phyloP scores from a whole-genome alignment of 2,329 filamentous ascomycete species.

The Penicillium nordicum region DNA sequence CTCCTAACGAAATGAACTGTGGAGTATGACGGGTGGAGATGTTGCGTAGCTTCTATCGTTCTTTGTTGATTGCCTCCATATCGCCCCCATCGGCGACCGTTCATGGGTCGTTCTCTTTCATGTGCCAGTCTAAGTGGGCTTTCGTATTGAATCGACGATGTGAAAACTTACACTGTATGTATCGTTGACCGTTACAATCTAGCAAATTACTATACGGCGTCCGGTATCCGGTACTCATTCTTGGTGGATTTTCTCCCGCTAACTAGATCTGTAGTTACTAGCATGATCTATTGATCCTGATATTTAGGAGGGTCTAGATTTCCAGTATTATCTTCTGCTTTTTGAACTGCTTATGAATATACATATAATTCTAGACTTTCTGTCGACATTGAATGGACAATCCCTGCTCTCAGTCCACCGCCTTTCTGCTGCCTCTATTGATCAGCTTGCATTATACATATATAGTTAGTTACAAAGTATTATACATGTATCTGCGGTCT shows the following conservation, averaged over 20 bases:
- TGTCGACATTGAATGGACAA: background rate
- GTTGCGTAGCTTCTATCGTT: constrained; percentile 1
- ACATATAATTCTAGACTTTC: background rate
- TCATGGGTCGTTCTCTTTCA: constrained; percentile 1
- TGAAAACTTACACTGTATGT: background rate
- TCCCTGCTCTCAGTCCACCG: background rate
- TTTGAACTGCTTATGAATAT: background rate
- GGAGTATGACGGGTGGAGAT: constrained; percentile 6
- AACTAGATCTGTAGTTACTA: background rate
- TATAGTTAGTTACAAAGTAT: background rate
- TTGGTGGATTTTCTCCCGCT: background rate
- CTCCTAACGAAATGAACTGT: constrained; percentile 7
- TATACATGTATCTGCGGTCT: background rate
- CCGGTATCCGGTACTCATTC: background rate
- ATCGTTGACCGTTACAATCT: background rate
- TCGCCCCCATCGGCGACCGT: constrained; percentile 1
- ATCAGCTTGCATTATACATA: background rate
- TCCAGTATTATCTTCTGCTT: background rate
- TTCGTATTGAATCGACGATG: background rate
- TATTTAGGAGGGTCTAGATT: background rate
- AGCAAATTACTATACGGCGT: background rate
- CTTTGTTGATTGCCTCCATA: constrained; percentile 1
- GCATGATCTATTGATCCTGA: background rate
- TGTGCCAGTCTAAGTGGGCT: background rate
- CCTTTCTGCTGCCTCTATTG: background rate